phyloP scores from a whole-genome alignment of 2,329 filamentous ascomycete species.

The Periconia sp. region DNA sequence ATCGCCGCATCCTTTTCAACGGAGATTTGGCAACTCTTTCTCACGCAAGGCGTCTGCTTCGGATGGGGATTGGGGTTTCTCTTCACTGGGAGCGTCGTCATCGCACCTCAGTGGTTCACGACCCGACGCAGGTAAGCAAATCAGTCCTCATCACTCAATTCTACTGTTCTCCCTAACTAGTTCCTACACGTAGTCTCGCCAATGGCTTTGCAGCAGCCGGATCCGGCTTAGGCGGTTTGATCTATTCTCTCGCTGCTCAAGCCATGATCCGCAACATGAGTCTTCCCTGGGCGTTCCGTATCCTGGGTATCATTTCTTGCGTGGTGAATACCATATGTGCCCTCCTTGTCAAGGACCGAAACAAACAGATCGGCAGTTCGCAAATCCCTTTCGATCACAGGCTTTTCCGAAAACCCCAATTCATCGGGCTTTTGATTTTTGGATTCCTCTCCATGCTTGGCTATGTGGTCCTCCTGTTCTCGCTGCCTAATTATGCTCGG shows the following conservation, averaged over 20 bases:
- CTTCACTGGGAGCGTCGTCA: slow-evolving; percentile 68
- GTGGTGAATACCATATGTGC: slow-evolving; percentile 65
- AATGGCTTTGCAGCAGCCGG: slow-evolving; percentile 71
- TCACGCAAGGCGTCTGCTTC: slow-evolving; percentile 74
- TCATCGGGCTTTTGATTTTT: slow-evolving; percentile 66
- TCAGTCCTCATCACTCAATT: too few species aligned
- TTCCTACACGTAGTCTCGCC: slow-evolving; percentile 68
- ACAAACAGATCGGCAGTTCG: slow-evolving; percentile 68
- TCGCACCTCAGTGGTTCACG: slow-evolving; percentile 75
- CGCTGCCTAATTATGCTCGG: slow-evolving; percentile 71
- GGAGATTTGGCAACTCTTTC: slow-evolving; percentile 73
- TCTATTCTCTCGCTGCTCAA: slow-evolving; percentile 68
- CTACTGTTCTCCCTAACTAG: too few species aligned
- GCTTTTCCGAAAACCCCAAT: slow-evolving; percentile 65
- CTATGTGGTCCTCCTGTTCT: slow-evolving; percentile 78
- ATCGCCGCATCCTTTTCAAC: slow-evolving; percentile 70
- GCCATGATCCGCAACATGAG: slow-evolving; percentile 68
- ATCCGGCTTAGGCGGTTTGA: slow-evolving; percentile 71
- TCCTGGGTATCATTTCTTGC: slow-evolving; percentile 65
- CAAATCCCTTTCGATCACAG: slow-evolving; percentile 66
- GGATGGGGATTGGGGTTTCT: slow-evolving; percentile 78
- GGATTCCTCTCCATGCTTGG: slow-evolving; percentile 72
- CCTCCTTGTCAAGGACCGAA: slow-evolving; percentile 69
- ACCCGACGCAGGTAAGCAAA: too few species aligned
- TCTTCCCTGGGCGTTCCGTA: slow-evolving; percentile 67